phyloP scores from a whole-genome alignment of 139 green algal genomes.

The Micromonas pusilla region DNA sequence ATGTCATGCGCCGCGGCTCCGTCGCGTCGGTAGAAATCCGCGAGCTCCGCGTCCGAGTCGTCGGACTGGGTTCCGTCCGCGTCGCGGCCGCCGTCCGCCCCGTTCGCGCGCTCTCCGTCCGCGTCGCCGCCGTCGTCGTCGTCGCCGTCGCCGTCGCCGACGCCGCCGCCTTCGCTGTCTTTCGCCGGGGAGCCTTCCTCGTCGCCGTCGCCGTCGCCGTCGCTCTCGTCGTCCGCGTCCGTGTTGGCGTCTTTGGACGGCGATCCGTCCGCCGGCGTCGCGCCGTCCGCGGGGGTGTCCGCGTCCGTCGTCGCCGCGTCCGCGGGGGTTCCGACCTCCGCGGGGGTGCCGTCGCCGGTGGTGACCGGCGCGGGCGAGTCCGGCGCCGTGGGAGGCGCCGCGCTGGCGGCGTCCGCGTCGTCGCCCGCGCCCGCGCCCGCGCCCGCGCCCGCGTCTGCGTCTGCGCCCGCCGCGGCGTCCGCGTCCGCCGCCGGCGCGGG shows the following conservation, averaged over 20 bases:
- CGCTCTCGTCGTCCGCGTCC: not conserved
- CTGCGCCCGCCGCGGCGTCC: not conserved
- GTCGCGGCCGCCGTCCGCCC: no score
- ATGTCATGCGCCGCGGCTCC: conserved; percentile 13
- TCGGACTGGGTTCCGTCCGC: not conserved
- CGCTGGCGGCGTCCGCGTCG: not conserved
- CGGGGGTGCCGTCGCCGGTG: no score
- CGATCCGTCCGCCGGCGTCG: no score
- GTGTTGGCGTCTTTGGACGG: no score
- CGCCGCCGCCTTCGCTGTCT: no score
- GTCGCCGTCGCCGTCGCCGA: not conserved
- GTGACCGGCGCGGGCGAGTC: no score
- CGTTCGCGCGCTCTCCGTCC: no score
- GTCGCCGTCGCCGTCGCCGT: no score
- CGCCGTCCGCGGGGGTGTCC: no score
- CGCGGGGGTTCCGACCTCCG: no score
- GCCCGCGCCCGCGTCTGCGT: not conserved
- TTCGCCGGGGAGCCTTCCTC: no score
- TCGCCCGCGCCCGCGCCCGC: not conserved
- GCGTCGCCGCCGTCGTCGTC: not conserved
- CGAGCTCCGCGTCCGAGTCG: not conserved
- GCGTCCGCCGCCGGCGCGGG: not conserved
- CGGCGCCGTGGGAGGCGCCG: no score
- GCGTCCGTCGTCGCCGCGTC: not conserved
- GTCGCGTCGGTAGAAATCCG: not conserved